Conservation (phyloP, 2,329 filamentous ascomycete species). For the Aureobasidium sp. region DNA sequence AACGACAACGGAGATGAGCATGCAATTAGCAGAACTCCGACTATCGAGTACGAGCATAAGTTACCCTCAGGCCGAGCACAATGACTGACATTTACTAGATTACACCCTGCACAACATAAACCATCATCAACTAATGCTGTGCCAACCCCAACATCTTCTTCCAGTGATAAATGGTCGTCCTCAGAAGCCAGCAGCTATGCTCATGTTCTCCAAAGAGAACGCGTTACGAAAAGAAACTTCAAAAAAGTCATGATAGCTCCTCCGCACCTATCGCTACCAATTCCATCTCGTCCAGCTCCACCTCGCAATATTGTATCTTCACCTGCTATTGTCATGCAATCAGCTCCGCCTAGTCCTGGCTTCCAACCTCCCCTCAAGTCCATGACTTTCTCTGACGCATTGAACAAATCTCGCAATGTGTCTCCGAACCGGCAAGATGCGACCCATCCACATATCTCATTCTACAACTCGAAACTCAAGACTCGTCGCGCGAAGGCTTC, state of each 20-base stretch:
- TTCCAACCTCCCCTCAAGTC: not conserved
- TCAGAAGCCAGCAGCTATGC: slow-evolving; percentile 15
- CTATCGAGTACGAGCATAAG: not conserved
- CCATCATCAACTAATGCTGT: not conserved
- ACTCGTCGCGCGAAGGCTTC: not conserved
- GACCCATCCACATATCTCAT: not conserved
- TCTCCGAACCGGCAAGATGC: not conserved
- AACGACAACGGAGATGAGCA: not conserved
- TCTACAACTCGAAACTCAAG: not conserved
- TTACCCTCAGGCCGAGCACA: not conserved
- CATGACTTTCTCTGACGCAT: slow-evolving; percentile 6
- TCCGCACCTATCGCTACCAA: not conserved
- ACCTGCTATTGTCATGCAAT: slow-evolving; percentile 12
- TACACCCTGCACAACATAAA: slow-evolving; percentile 3
- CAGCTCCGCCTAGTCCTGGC: not conserved
- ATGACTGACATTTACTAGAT: not conserved
- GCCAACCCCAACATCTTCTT: not conserved
- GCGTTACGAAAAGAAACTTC: not conserved
- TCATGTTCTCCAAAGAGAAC: not conserved
- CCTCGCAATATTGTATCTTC: not conserved
- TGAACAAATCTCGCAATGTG: not conserved
- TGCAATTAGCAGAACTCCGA: not conserved
- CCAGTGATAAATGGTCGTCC: not conserved
- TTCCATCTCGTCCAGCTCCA: not conserved
- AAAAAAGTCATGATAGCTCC: slow-evolving; percentile 3